Conservation (phyloP, 2,329 filamentous ascomycete genomes). For the Xylariaceae sp. region DNA sequence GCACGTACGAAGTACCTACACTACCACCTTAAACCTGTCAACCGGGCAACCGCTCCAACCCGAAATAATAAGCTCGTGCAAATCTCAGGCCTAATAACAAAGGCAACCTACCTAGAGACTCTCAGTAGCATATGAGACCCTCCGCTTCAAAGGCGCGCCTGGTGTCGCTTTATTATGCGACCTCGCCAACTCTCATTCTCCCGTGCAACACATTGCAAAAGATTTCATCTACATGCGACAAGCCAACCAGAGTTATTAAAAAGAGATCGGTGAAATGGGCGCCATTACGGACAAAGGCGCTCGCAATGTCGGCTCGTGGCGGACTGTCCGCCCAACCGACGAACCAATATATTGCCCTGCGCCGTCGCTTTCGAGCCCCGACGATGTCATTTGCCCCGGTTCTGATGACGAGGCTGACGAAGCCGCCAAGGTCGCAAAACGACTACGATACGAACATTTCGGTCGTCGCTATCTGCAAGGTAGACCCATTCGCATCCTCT, state of each 20-base stretch:
- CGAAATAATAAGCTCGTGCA: background rate
- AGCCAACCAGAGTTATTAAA: background rate
- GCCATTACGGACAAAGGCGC: constrained; percentile 23
- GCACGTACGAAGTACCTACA: background rate
- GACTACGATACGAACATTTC: constrained; percentile 54
- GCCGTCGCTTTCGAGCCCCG: constrained; percentile 28
- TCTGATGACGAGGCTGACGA: constrained; percentile 55
- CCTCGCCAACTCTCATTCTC: background rate
- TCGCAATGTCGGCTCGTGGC: constrained; percentile 21
- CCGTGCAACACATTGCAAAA: background rate
- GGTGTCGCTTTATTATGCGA: background rate
- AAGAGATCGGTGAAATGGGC: constrained; percentile 4
- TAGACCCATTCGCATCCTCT: constrained; percentile 52
- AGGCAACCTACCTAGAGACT: background rate
- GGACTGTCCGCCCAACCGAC: constrained; percentile 27
- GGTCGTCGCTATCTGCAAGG: constrained; percentile 57
- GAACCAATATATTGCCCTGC: constrained; percentile 48
- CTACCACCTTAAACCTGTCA: background rate
- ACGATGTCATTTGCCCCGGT: constrained; percentile 52
- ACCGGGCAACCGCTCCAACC: constrained; percentile 11
- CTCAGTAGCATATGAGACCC: background rate
- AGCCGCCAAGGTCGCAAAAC: constrained; percentile 45
- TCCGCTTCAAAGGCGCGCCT: background rate
- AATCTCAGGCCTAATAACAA: background rate
- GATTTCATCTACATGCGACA: constrained; percentile 1